Base-by-base conservation (phyloP, 1,284 basidiomycete species). In the Cerioporus squamosus region DNA sequence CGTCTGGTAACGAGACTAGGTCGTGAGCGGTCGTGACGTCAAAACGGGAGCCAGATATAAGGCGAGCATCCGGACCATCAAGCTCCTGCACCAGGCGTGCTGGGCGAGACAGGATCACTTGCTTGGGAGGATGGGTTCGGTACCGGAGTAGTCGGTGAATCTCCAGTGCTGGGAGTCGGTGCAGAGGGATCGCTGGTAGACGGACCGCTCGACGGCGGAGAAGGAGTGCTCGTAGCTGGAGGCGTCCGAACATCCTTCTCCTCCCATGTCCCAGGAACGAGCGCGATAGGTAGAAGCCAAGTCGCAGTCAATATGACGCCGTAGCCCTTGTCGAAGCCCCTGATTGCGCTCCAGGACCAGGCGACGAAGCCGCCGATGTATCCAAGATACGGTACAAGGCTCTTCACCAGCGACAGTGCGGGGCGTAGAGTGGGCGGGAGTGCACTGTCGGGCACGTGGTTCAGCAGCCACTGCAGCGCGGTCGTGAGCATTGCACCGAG, bases 301-400 rank as follows among this genome's bases (percentile, higher is more conserved):
- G 89, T 91, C n/a, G 90, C 89, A 10, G 83, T 85, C 60, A 91
- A 70, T 33, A 85, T 81, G 5, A 91, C 83, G 0, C 90, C 89
- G 55, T 86, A 74, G 1, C 88, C 85, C 82, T 60, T 26, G 74
- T 94, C 91, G 67, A 86, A 86, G n/a, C 79, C 75, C 62, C 84
- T 82, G 57, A 94, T 83, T 31, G 83, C 79, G 42, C 79, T 78
- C 92, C 92, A 94, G 64, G 82, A 85, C 91, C 91, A 94, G 2
- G 88, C 86, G 36, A 94, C 81, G 67, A 93, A 90, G 0, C 84
- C 83, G 8, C 89, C 88, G 51, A 94, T 81, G 67, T 92, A 92
- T 2, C 87, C 85, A 4, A 89, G 77, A 44, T 87, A 82, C 0
- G 93, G 93, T 2, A 87, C 79, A 31, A 93, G 75, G 39, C 80